phyloP scores from a whole-genome alignment of 805 yeast genomes.

The Kluyveromyces siamensis region DNA sequence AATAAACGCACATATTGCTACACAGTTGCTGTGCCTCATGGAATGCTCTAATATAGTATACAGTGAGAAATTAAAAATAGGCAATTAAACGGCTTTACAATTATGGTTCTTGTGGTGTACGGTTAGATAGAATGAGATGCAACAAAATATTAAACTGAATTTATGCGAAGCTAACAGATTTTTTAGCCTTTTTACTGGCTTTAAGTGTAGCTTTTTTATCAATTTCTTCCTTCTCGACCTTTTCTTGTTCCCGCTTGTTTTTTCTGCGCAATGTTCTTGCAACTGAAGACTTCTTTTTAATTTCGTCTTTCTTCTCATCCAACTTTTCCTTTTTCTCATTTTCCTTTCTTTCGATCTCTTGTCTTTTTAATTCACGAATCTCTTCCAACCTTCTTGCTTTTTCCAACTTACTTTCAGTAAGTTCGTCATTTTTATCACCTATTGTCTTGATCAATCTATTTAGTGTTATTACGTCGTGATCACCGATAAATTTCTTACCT shows the following conservation, averaged over 20 bases:
- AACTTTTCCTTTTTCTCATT: slow-evolving; percentile 55
- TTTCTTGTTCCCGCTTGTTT: slow-evolving; percentile 21
- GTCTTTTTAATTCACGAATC: slow-evolving; percentile 73
- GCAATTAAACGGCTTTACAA: not conserved
- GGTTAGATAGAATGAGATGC: not conserved
- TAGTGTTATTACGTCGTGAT: slow-evolving; percentile 52
- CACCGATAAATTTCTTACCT: slow-evolving; percentile 71
- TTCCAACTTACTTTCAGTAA: slow-evolving; percentile 82
- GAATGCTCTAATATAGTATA: not conserved
- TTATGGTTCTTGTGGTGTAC: not conserved
- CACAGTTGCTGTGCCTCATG: not conserved
- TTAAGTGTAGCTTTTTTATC: slow-evolving; percentile 13
- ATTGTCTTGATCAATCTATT: slow-evolving; percentile 69
- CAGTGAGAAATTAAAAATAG: not conserved
- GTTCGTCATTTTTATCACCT: slow-evolving; percentile 70
- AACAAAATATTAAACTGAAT: not conserved
- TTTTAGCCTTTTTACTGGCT: slow-evolving; percentile 22
- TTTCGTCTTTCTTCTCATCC: slow-evolving; percentile 69
- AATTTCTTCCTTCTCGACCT: slow-evolving; percentile 4
- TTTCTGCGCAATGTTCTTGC: slow-evolving; percentile 68
- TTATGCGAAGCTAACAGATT: slow-evolving; percentile 42
- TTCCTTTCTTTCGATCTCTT: slow-evolving; percentile 83
- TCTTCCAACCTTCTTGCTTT: slow-evolving; percentile 84
- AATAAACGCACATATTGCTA: not conserved
- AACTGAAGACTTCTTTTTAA: slow-evolving; percentile 59